These are phyloP conservation scores for Cyphellophora europaea DNA, from an alignment of 2,329 filamentous ascomycete genomes.

Conservation along the genomic window DNA sequence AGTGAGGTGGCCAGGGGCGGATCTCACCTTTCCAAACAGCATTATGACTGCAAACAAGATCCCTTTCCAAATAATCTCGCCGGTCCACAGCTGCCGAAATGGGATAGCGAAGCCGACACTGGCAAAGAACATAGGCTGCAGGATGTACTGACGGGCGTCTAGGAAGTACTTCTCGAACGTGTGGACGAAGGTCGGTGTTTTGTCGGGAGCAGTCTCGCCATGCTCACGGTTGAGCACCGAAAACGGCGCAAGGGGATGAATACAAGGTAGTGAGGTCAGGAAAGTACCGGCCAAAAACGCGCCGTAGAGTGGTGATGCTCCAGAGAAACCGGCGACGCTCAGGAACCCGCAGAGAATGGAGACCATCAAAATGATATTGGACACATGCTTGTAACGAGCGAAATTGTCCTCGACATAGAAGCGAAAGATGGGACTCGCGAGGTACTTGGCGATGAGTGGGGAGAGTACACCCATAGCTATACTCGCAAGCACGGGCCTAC, in stretches of 20 bases:
- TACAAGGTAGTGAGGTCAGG: slow-evolving; percentile 27
- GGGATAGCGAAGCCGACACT: slow-evolving; percentile 67
- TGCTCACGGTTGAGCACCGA: slow-evolving; percentile 25
- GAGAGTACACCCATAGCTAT: no score
- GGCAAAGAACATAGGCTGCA: slow-evolving; percentile 2
- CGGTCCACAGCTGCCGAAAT: slow-evolving; percentile 57
- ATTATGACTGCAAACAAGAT: slow-evolving; percentile 63
- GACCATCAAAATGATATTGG: no score
- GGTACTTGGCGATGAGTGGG: no score
- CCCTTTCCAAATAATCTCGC: slow-evolving; percentile 58
- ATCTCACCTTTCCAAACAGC: slow-evolving; percentile 51
- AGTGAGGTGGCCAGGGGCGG: no score
- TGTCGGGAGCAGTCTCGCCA: slow-evolving; percentile 24
- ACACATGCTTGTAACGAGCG: no score
- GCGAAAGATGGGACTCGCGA: no score
- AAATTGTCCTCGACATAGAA: no score
- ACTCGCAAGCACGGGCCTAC: no score
- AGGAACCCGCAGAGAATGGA: no score
- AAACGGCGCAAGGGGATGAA: slow-evolving; percentile 27
- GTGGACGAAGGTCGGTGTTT: slow-evolving; percentile 29
- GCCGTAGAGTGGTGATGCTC: no score
- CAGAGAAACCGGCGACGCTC: no score
- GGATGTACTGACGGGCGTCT: slow-evolving; percentile 17
- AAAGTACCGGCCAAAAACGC: no score
- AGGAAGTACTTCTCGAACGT: slow-evolving; percentile 30